Conservation (phyloP, 768 basidiomycete genomes). For the Saitozyma podzolica region DNA sequence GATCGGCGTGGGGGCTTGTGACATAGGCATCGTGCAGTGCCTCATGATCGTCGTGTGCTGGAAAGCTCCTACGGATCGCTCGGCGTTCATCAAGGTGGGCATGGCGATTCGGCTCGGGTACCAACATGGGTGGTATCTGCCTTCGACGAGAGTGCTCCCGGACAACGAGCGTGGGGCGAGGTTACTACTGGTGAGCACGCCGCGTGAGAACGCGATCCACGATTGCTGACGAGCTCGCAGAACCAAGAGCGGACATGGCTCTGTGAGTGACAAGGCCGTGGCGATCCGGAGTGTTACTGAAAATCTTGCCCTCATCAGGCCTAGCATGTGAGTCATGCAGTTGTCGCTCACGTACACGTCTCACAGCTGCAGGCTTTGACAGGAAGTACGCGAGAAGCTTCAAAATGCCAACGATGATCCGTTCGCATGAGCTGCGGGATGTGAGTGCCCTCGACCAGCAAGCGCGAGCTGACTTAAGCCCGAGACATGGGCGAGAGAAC, state of each 20-base stretch:
- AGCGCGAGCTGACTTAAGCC: too few species aligned
- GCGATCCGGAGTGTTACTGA: too few species aligned
- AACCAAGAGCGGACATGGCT: conserved; percentile 11
- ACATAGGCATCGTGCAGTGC: conserved; percentile 14
- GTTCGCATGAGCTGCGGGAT: too few species aligned
- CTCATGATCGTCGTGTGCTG: conserved; percentile 22
- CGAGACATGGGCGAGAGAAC: too few species aligned
- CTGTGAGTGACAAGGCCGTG: neutral
- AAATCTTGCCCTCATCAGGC: too few species aligned
- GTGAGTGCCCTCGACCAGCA: too few species aligned
- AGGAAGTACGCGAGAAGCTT: too few species aligned
- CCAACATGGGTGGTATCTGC: conserved; percentile 12
- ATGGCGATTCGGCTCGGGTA: conserved; percentile 18
- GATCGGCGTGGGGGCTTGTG: conserved; percentile 10
- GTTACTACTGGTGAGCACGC: neutral
- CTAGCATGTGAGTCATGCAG: too few species aligned
- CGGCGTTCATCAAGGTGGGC: conserved; percentile 26
- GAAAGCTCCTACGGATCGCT: conserved; percentile 22
- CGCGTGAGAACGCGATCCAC: neutral
- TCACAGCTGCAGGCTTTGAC: too few species aligned
- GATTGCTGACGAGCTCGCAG: neutral
- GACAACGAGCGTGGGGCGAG: conserved; percentile 2
- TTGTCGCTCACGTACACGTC: too few species aligned
- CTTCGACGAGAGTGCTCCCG: neutral
- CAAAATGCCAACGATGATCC: too few species aligned